A percentile compares a stretch with the other conserved stretches of the same genome.
These are phyloP conservation scores for Senna siamea DNA, from an alignment of 306 rosid species.

Conservation along the genomic window DNA sequence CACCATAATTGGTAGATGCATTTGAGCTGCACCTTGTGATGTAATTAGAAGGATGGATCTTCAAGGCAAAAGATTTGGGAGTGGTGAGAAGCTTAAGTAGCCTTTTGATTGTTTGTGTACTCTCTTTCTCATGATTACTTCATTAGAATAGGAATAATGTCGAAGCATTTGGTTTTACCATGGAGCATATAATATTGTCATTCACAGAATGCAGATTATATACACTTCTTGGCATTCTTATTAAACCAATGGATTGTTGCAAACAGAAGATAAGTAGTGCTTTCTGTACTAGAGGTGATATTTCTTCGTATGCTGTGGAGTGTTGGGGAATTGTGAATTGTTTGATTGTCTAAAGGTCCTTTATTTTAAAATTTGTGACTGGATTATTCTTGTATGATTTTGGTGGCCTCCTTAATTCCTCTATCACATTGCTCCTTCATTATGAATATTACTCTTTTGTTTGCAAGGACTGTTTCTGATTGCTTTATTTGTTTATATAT, in stretches of 20 bases:
- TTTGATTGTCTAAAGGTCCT: too few species aligned
- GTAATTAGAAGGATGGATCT: too few species aligned
- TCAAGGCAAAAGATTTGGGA: too few species aligned
- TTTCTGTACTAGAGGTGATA: slow-evolving; percentile 15
- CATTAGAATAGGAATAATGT: background rate
- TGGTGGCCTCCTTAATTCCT: background rate
- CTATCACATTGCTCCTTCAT: background rate
- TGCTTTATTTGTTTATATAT: too few species aligned
- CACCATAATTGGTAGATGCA: too few species aligned
- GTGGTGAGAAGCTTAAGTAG: slow-evolving; percentile 34
- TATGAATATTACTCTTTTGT: background rate
- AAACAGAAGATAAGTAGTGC: slow-evolving; percentile 7
- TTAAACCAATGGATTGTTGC: slow-evolving; percentile 10
- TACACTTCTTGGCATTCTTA: slow-evolving; percentile 3
- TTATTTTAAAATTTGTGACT: too few species aligned
- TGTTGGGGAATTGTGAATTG: background rate
- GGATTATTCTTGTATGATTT: too few species aligned
- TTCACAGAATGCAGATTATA: slow-evolving; percentile 13
- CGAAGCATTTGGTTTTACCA: slow-evolving; percentile 10
- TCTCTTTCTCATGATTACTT: slow-evolving; percentile 23
- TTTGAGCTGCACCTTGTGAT: too few species aligned
- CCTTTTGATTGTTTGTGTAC: slow-evolving; percentile 2
- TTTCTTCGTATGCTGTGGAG: background rate
- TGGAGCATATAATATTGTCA: slow-evolving; percentile 1
- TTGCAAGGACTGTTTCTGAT: background rate